phyloP scores from a whole-genome alignment of 1,139 yeast species.

The Kurtzmaniella quercitrusa region DNA sequence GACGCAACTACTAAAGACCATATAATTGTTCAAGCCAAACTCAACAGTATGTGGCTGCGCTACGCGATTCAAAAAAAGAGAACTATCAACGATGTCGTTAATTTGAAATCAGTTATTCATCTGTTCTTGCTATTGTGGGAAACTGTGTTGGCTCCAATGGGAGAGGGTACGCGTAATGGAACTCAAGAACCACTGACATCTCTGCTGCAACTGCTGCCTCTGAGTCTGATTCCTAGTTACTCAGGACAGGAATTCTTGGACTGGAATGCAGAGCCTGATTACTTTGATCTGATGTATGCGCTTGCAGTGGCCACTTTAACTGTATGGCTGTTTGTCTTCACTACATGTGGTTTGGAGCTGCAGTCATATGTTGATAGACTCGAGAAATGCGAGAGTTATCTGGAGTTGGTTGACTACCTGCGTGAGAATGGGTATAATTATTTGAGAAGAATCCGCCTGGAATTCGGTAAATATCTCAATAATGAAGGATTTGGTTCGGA shows the following conservation, averaged over 20 bases:
- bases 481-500: constrained; percentile 18
- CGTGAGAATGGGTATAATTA: constrained; percentile 41
- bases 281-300: constrained; percentile 37
- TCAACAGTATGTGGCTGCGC: constrained; percentile 45
- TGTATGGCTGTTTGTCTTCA: constrained; percentile 44
- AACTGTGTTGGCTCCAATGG: constrained; percentile 46
- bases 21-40: constrained; percentile 47
- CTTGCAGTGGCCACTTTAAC: constrained; percentile 46
- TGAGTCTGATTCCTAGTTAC: constrained; percentile 8
- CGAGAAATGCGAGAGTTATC: constrained; percentile 14
- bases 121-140: constrained; percentile 63
- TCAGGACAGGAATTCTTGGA: constrained; percentile 17
- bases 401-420: constrained; percentile 20
- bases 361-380: constrained; percentile 20
- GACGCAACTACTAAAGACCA: constrained; percentile 55
- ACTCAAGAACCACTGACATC: constrained; percentile 11
- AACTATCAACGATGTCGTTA: constrained; percentile 31
- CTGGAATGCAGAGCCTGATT: constrained; percentile 31
- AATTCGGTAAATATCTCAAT: constrained; percentile 18
- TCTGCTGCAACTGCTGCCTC: constrained; percentile 22
- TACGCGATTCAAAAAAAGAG: constrained; percentile 14
- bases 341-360: constrained; percentile 39
- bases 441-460: constrained; percentile 29
- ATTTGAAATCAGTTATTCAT: constrained; percentile 50
- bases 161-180: constrained; percentile 22